Evolutionary conservation across 208 protist species (phyloP), one percentile per base, ranked within the genome.

Genomic region (Trypanosoma mega): DNA sequence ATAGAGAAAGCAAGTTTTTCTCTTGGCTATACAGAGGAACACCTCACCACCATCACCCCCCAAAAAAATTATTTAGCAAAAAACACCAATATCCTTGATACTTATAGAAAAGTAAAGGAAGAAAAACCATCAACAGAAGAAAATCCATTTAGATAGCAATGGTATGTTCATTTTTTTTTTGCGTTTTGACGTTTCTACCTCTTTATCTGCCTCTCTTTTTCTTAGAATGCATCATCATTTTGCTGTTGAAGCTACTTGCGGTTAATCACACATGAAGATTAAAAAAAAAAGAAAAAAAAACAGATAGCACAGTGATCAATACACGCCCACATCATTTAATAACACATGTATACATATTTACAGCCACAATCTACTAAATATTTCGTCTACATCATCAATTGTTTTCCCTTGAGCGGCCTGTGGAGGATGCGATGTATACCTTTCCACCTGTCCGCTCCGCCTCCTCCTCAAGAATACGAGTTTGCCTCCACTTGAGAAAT

Each of bases 381-480:
- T 29, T 11, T 26, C 23, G 23, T n/a, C 6, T 34, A 8, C 3
- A 18, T 12, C 8, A 20, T 56, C 11, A 51, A 7, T 14, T 29
- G 27, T 29, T 64, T n/a, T 63, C 29, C 33, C 31, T 8, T 48
- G 74, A 80, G 31, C 68, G 76, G 12, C 87, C 80, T 3, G 72
- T 70, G 2, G 83, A 57, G 0, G 78, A 73, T n/a, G 90, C 86
- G 46, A 96, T 81, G 61, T 96, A 96, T 24, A 96, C 76, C 63
- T 92, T 93, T 2, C 90, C 85, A 11, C 87, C 87, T 33, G 78
- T 82, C 60, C 66, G 78, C 51, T 92, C 67, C 2, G 86, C 90
- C 69, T 96, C 90, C 41, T 81, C 72, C 59, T 93, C 79, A 24
- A 96, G 51, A 34, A 90, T 92, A 37, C 74, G 64, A 36, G 83